phyloP scores from a whole-genome alignment of 2,329 filamentous ascomycete species.

The Diaporthe citri region DNA sequence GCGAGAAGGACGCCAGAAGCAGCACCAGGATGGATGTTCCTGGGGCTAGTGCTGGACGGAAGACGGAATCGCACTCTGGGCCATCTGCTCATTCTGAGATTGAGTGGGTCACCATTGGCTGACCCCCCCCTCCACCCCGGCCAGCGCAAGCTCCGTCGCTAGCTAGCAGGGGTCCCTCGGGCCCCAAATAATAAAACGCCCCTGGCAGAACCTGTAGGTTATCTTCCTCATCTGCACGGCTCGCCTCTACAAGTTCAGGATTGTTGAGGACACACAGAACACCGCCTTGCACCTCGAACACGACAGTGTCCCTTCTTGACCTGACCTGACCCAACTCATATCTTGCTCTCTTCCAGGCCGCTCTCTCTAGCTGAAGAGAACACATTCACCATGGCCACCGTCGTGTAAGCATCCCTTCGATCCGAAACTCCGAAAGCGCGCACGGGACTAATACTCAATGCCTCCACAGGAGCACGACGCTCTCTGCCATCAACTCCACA shows the following conservation, averaged over 20 bases:
- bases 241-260: slow-evolving; percentile 1
- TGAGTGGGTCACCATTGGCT: slow-evolving; percentile 38
- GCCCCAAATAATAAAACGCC: slow-evolving; percentile 32
- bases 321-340: neutral
- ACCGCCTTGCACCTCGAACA: neutral
- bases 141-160: slow-evolving; percentile 16
- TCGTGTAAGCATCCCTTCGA: slow-evolving; percentile 35
- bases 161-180: slow-evolving; percentile 29
- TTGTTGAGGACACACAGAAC: slow-evolving; percentile 20
- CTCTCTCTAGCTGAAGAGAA: slow-evolving; percentile 14
- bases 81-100: slow-evolving; percentile 54
- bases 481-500: slow-evolving; percentile 63
- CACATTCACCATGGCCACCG: slow-evolving; percentile 36
- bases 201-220: slow-evolving; percentile 24
- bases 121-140: slow-evolving; percentile 3
- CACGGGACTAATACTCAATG: slow-evolving; percentile 1
- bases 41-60: slow-evolving; percentile 44
- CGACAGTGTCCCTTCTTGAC: neutral
- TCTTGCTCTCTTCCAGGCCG: neutral
- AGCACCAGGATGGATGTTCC: slow-evolving; percentile 22
- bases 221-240: neutral
- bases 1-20: neutral
- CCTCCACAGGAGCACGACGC: slow-evolving; percentile 39
- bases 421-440: neutral
- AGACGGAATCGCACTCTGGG: slow-evolving; percentile 48